Base-by-base conservation (phyloP, 108 stramenopile genomes). In the Schizochytrium sp. region DNA sequence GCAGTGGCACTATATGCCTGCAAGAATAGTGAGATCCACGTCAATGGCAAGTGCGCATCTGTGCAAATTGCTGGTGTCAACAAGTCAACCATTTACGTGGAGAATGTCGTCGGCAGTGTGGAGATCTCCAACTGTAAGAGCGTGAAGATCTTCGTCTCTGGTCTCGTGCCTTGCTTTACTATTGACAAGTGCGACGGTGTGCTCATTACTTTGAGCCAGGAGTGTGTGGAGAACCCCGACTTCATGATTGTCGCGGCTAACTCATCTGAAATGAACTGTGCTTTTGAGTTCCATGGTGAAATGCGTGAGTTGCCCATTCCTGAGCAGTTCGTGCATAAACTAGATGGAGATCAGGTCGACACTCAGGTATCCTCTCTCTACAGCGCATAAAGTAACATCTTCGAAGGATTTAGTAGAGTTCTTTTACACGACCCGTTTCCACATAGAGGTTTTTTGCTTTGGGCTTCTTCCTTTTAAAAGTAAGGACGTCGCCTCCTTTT, bases 121-220 rank as follows among this genome's bases (percentile, higher is more conserved):
- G 98, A 99, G 91, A 89, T 97, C 69, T 97, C 98, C 56, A 99
- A 99, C 91, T 97, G 97, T 92, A 96, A 98, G 91, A 94, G 93
- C 88, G 92, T 98, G 87, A 94, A 96, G 87, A 92, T 97, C 19
- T 97, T 97, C 89, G 92, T 93, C 38, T 94, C 94, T 46, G 97
- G 96, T 40, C 87, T 95, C 13, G 98, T 96, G 61, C 97, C 98
- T 3, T 94, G 95, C 56, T 95, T 99, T 88, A 95, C 96, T 0
- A 98, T 99, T 90, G 98, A 99, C 94, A 99, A 99, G 94, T 98
- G 97, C 1, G 96, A 97, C 91, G 97, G 97, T 49, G 94, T 96
- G 58, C 89, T 96, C 28, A 93, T 97, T 57, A 96, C 95, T 89
- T 91, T 98, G 89, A 94, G 95, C 91, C 91, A 96, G 92, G 94